Percentiles rank a stretch among this genome's conserved stretches.
phyloP scores from a whole-genome alignment of 2,329 filamentous ascomycete species.

The Colletotrichum somersetense region DNA sequence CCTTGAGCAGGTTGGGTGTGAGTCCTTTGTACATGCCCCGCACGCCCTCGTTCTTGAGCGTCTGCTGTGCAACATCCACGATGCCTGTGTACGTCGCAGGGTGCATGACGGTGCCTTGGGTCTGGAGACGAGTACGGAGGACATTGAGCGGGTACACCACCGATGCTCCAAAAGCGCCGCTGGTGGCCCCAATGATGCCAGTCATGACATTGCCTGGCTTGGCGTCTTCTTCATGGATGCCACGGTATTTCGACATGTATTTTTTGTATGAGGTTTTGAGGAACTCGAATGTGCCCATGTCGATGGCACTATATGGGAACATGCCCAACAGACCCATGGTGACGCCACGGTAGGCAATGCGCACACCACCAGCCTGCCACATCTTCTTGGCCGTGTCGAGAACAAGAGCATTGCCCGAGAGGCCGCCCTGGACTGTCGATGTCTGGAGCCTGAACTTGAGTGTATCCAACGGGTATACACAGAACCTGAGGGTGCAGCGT shows the following conservation, averaged over 20 bases:
- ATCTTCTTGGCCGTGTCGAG: conserved; percentile 87
- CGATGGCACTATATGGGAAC: conserved; percentile 98
- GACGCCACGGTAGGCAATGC: conserved; percentile 88
- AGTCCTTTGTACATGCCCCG: conserved; percentile 94
- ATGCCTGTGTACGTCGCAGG: conserved; percentile 92
- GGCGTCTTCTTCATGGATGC: conserved; percentile 86
- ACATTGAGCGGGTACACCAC: conserved; percentile 96
- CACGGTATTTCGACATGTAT: conserved; percentile 76
- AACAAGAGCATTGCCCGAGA: conserved; percentile 86
- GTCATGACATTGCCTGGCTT: conserved; percentile 85
- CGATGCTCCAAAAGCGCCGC: conserved; percentile 91
- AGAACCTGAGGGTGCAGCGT: conserved; percentile 68
- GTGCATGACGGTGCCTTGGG: conserved; percentile 93
- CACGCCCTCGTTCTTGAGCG: conserved; percentile 83
- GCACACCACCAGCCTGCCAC: conserved; percentile 80
- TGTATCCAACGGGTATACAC: conserved; percentile 93
- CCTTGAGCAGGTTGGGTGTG: conserved; percentile 95
- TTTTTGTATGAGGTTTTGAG: conserved; percentile 81
- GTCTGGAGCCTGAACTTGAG: conserved; percentile 91
- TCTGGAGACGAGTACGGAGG: conserved; percentile 90
- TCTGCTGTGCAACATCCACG: conserved; percentile 87
- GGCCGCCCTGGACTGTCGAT: conserved; percentile 88
- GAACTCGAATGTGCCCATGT: conserved; percentile 94
- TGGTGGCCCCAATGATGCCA: conserved; percentile 89
- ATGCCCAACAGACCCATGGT: conserved; percentile 95